Evolutionary conservation across 495 filamentous ascomycete genomes (phyloP).

Genomic region (Beverwykella pulmonaria): DNA sequence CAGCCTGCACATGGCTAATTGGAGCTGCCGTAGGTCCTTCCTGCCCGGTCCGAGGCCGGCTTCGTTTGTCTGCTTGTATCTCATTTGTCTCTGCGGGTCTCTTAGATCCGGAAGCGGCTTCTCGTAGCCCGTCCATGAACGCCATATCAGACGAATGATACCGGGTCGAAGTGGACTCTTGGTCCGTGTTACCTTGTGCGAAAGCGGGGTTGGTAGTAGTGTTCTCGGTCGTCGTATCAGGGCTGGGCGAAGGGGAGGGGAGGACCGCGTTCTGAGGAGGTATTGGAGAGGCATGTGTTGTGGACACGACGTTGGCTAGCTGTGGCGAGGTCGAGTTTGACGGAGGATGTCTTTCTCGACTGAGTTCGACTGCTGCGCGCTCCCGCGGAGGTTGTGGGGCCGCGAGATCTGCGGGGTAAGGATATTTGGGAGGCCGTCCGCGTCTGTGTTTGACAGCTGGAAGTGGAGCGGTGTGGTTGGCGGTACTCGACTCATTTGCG

Average conservation of each 20-base stretch:
- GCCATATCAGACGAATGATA: not conserved
- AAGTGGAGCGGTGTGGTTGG: not conserved
- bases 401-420: not conserved
- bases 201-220: not conserved
- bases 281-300: not conserved
- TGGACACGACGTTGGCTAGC: conserved; percentile 28
- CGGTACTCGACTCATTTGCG: not conserved
- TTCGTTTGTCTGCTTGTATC: conserved; percentile 1
- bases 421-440: not conserved
- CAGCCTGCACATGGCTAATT: no score
- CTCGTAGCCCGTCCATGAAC: not conserved
- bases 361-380: not conserved
- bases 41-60: not conserved
- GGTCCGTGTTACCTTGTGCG: not conserved
- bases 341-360: conserved; percentile 19
- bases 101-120: not conserved
- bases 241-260: conserved; percentile 34
- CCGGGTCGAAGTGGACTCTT: not conserved
- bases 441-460: conserved; percentile 2
- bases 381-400: not conserved
- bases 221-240: conserved; percentile 16
- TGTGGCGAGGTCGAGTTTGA: conserved; percentile 39
- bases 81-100: conserved; percentile 1
- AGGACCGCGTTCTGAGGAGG: conserved; percentile 16
- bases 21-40: no score